A percentile compares a stretch with the other conserved stretches of the same genome.
Conservation (phyloP, 1,139 yeast genomes). For the Blastobotrys ciferrii region DNA sequence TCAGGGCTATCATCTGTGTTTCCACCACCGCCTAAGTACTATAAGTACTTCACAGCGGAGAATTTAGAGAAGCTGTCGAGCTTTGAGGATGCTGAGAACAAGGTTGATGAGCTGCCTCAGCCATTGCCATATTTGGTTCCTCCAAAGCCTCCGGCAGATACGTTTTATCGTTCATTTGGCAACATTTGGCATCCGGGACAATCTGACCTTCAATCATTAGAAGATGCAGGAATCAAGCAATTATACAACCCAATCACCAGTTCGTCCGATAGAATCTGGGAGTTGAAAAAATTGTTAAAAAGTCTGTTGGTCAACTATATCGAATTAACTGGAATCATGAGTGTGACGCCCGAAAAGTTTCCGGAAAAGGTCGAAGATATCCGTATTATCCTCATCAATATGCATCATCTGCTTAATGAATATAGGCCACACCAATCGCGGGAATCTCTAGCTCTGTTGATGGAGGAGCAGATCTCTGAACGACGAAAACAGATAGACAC, state of each 20-base stretch:
- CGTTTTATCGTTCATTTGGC: slow-evolving; percentile 75
- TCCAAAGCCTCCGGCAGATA: slow-evolving; percentile 57
- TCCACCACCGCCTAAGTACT: slow-evolving; percentile 85
- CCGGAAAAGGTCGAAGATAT: slow-evolving; percentile 67
- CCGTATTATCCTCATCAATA: slow-evolving; percentile 71
- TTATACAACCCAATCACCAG: slow-evolving; percentile 44
- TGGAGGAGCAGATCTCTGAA: slow-evolving; percentile 48
- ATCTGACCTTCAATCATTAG: slow-evolving; percentile 57
- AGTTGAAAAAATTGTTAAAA: slow-evolving; percentile 66
- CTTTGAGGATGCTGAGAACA: slow-evolving; percentile 21
- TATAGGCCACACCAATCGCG: slow-evolving; percentile 88
- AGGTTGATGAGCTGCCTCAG: slow-evolving; percentile 12
- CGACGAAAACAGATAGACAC: slow-evolving; percentile 28
- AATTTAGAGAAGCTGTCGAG: slow-evolving; percentile 45
- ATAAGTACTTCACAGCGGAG: slow-evolving; percentile 63
- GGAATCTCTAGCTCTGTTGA: slow-evolving; percentile 69
- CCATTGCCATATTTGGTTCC: slow-evolving; percentile 58
- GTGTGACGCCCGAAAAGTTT: slow-evolving; percentile 64
- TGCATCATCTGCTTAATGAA: slow-evolving; percentile 79
- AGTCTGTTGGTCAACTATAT: slow-evolving; percentile 69
- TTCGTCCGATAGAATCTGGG: slow-evolving; percentile 50
- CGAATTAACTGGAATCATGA: slow-evolving; percentile 71
- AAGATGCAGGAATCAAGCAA: slow-evolving; percentile 66
- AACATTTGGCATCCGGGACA: slow-evolving; percentile 77
- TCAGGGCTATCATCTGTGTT: slow-evolving; percentile 57